phyloP scores from a whole-genome alignment of 148 eudicot species.

The Rhododendron molle region DNA sequence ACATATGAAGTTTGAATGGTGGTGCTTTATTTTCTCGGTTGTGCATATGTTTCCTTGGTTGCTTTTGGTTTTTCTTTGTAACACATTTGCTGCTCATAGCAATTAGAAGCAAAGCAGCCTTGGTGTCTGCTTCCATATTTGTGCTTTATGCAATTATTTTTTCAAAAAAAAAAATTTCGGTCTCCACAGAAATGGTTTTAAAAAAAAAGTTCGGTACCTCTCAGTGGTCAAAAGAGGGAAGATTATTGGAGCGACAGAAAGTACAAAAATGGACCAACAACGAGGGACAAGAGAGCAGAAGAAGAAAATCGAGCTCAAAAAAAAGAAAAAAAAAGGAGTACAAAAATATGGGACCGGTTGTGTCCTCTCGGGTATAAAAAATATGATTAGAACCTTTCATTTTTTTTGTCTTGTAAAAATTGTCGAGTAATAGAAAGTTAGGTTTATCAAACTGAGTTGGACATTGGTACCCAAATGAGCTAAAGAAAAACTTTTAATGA shows the following conservation, averaged over 20 bases:
- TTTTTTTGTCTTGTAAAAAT: too few species aligned
- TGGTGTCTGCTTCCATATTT: not conserved
- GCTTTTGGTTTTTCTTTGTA: conserved; percentile 18
- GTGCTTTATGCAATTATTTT: not conserved
- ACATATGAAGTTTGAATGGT: conserved; percentile 23
- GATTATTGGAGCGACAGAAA: not conserved
- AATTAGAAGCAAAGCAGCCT: conserved; percentile 7
- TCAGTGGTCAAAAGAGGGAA: not conserved
- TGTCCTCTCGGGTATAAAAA: too few species aligned
- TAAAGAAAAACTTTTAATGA: not conserved
- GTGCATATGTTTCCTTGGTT: conserved; percentile 15
- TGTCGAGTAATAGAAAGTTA: too few species aligned
- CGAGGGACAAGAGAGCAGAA: not conserved
- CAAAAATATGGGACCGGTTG: too few species aligned
- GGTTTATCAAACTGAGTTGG: not conserved
- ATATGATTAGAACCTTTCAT: too few species aligned
- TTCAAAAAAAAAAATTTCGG: not conserved
- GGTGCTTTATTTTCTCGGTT: not conserved
- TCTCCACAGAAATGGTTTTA: not conserved
- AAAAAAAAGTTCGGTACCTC: not conserved
- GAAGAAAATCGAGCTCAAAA: too few species aligned
- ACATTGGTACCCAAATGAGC: not conserved
- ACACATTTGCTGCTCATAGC: conserved; percentile 22
- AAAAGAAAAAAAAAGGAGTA: too few species aligned
- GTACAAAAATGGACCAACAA: not conserved